These are phyloP conservation scores for Ajuga chamaepitys DNA, from an alignment of 257 asterid species.

Conservation along the genomic window DNA sequence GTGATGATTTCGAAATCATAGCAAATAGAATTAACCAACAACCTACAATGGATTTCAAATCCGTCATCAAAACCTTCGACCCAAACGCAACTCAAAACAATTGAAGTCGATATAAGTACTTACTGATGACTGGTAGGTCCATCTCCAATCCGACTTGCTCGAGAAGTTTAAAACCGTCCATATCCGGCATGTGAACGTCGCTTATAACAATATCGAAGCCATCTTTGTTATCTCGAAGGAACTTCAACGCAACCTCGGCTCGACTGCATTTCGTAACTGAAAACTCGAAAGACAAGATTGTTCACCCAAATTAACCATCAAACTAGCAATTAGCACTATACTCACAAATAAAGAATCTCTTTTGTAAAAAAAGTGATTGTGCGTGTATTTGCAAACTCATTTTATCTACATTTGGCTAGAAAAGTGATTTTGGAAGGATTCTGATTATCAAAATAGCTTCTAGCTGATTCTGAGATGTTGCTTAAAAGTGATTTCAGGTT, in stretches of 20 bases:
- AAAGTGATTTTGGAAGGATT: too few species aligned
- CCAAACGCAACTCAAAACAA: background rate
- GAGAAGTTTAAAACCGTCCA: conserved; percentile 54
- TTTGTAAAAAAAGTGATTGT: too few species aligned
- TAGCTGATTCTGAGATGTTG: too few species aligned
- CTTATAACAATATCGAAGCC: conserved; percentile 46
- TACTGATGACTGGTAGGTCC: conserved; percentile 56
- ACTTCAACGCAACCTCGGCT: conserved; percentile 65
- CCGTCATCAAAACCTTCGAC: too few species aligned
- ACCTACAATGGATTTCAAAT: too few species aligned
- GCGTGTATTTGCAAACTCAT: too few species aligned
- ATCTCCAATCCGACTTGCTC: conserved; percentile 37
- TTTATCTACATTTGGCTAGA: too few species aligned
- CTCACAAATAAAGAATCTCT: background rate
- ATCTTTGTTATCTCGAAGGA: conserved; percentile 41
- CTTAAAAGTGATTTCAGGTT: too few species aligned
- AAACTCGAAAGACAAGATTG: conserved; percentile 8
- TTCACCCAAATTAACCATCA: background rate
- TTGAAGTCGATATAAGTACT: conserved; percentile 17
- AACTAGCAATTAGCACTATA: conserved; percentile 1
- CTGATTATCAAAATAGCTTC: too few species aligned
- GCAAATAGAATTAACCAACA: too few species aligned
- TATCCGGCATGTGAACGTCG: conserved; percentile 46
- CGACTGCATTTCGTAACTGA: conserved; percentile 69
- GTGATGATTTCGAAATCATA: too few species aligned